Evolutionary conservation across 768 basidiomycete genomes (phyloP).

Genomic region (Mycena capillaripes): DNA sequence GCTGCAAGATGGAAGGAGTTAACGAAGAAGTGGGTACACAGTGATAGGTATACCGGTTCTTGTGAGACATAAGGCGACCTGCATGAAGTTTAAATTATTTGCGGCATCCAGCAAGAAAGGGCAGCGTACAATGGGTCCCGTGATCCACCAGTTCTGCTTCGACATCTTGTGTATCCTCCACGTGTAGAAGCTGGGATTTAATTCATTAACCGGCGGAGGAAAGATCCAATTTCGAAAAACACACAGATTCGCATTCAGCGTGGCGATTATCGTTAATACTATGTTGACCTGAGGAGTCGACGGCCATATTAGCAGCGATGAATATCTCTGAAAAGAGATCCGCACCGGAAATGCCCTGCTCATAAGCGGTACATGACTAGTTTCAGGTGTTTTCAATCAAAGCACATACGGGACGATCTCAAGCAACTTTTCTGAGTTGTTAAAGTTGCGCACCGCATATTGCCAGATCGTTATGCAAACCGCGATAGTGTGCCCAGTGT

Average conservation of each 20-base stretch:
- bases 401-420: conserved; percentile 39
- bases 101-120: neutral
- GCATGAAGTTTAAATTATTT: neutral
- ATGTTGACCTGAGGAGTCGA: neutral
- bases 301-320: neutral
- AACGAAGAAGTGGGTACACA: neutral
- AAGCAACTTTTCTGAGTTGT: conserved; percentile 24
- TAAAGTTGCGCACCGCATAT: conserved; percentile 52
- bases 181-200: conserved; percentile 14
- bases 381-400: neutral
- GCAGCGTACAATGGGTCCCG: conserved; percentile 42
- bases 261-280: conserved; percentile 4
- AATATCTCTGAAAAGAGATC: conserved; percentile 1
- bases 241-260: conserved; percentile 31
- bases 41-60: conserved; percentile 12
- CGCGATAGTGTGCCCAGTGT: conserved; percentile 53
- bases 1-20: conserved; percentile 1
- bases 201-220: neutral
- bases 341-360: neutral
- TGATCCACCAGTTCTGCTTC: conserved; percentile 50
- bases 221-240: conserved; percentile 16
- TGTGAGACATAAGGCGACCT: conserved; percentile 4
- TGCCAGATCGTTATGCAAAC: conserved; percentile 57
- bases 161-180: conserved; percentile 52
- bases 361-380: conserved; percentile 2